Percentiles rank a stretch among this genome's conserved stretches.
Conservation (phyloP, 495 filamentous ascomycete species). For the Melanomma pulvis-pyrius region DNA sequence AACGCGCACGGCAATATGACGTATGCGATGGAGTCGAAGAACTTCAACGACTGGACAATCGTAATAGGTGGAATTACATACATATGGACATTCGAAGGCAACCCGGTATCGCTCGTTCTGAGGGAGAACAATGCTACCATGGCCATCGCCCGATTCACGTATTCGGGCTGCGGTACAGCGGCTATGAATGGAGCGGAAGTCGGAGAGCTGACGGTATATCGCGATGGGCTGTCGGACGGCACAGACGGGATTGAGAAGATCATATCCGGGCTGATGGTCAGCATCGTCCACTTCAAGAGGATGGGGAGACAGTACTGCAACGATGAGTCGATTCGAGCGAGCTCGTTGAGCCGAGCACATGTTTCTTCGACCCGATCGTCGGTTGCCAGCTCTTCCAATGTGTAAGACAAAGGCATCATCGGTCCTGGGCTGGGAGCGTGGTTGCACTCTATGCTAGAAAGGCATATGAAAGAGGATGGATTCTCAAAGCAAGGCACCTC, state of each 20-base stretch:
- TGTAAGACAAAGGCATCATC: background rate
- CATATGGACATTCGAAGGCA: slow-evolving; percentile 18
- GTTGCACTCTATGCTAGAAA: too few relatives aligned
- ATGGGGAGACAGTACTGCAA: slow-evolving; percentile 33
- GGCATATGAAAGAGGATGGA: too few relatives aligned
- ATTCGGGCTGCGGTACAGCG: slow-evolving; percentile 21
- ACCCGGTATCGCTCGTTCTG: slow-evolving; percentile 19
- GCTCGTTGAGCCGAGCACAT: background rate
- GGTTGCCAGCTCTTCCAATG: background rate
- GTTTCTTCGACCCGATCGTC: background rate
- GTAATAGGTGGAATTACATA: slow-evolving; percentile 13
- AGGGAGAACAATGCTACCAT: slow-evolving; percentile 5
- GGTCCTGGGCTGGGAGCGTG: background rate
- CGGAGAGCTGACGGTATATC: slow-evolving; percentile 30
- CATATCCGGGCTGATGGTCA: slow-evolving; percentile 24
- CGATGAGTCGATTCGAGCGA: background rate
- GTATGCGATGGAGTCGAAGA: slow-evolving; percentile 30
- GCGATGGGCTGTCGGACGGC: slow-evolving; percentile 15
- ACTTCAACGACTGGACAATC: slow-evolving; percentile 30
- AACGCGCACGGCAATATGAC: background rate
- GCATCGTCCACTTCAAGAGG: slow-evolving; percentile 29
- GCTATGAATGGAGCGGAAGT: slow-evolving; percentile 32
- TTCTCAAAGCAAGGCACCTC: too few relatives aligned
- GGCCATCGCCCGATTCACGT: slow-evolving; percentile 33
- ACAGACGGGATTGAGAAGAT: slow-evolving; percentile 26